Percentiles rank a stretch among this genome's conserved stretches.
phyloP scores from a whole-genome alignment of 2,329 filamentous ascomycete genomes.

The Coniochaeta ligniaria region DNA sequence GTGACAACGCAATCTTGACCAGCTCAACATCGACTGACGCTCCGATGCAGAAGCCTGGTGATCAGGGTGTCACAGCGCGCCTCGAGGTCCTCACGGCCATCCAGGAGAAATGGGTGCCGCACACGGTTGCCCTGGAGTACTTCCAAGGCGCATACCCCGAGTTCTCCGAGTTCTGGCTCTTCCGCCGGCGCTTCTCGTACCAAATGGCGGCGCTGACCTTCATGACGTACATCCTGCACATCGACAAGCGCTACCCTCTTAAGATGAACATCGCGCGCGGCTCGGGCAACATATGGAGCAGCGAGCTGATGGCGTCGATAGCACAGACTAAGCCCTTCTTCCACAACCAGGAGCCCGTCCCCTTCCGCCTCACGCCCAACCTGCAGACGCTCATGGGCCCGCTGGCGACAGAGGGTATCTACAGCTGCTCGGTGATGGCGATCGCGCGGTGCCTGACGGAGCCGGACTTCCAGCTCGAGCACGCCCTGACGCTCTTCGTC shows the following conservation, averaged over 20 bases:
- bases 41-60: conserved; percentile 50
- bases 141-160: conserved; percentile 84
- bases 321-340: conserved; percentile 79
- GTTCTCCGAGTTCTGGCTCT: conserved; percentile 95
- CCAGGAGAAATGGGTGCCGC: conserved; percentile 86
- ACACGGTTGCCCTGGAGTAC: conserved; percentile 75
- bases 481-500: conserved; percentile 90
- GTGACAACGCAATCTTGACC: conserved; percentile 18
- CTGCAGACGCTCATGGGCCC: conserved; percentile 95
- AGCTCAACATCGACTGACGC: neutral
- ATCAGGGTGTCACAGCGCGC: conserved; percentile 65
- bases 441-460: conserved; percentile 92
- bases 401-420: conserved; percentile 91
- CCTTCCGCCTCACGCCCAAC: conserved; percentile 95
- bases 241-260: conserved; percentile 90
- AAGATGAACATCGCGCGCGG: conserved; percentile 87
- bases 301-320: conserved; percentile 88
- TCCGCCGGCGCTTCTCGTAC: conserved; percentile 94
- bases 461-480: conserved; percentile 83
- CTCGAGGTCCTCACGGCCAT: conserved; percentile 93
- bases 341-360: conserved; percentile 90
- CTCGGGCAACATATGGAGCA: conserved; percentile 92
- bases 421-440: conserved; percentile 90
- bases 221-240: conserved; percentile 98
- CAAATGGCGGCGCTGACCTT: conserved; percentile 93